These are phyloP conservation scores for Eucalyptus regnans DNA, from an alignment of 345 rosid species.

Conservation along the genomic window DNA sequence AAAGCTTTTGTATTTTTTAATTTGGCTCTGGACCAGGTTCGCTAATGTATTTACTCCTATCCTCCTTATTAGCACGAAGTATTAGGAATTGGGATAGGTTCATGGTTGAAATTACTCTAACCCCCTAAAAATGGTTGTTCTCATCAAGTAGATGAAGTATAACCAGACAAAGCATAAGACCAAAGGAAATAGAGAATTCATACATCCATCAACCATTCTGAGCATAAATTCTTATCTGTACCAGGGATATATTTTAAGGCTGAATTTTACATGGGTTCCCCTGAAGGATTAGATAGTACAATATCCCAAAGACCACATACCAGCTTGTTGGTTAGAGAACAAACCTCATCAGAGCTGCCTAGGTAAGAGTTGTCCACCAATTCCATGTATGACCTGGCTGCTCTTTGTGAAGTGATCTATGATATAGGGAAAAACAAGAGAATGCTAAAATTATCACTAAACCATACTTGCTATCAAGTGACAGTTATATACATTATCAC, in stretches of 20 bases:
- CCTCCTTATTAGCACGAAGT: neutral
- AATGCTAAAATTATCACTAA: neutral
- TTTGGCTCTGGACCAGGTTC: neutral
- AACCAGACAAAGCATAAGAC: neutral
- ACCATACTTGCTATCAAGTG: neutral
- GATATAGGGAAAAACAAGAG: neutral
- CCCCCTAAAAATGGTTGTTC: neutral
- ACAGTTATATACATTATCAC: neutral
- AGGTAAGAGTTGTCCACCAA: conserved; percentile 52
- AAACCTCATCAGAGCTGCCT: conserved; percentile 66
- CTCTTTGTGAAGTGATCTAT: conserved; percentile 52
- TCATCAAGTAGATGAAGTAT: neutral
- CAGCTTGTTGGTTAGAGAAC: neutral
- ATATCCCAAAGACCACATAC: neutral
- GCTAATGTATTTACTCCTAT: neutral
- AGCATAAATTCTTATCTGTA: neutral
- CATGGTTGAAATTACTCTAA: neutral
- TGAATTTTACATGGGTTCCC: neutral
- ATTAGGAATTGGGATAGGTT: neutral
- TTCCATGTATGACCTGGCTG: conserved; percentile 44
- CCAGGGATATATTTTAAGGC: neutral
- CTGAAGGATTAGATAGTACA: neutral
- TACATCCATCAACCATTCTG: neutral
- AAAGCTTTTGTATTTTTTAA: neutral
- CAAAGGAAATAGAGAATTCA: neutral